phyloP scores from a whole-genome alignment of 768 basidiomycete genomes.

The Suillus discolor region DNA sequence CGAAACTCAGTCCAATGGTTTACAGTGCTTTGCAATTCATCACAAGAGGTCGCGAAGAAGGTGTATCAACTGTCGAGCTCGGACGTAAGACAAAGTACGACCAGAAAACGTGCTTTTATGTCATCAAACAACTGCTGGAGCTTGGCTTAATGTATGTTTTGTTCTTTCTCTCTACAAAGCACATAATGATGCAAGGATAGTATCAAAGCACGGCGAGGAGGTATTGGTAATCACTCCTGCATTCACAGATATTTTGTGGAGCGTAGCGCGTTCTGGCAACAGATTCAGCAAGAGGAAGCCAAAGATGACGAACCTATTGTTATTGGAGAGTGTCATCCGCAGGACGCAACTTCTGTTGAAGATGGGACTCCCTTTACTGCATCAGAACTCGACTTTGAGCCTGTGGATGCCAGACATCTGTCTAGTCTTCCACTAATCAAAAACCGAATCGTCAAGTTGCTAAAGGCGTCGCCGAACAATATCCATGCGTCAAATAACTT shows the following conservation, averaged over 20 bases:
- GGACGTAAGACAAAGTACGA: slow-evolving; percentile 81
- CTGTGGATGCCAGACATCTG: slow-evolving; percentile 77
- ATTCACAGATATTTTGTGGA: slow-evolving; percentile 88
- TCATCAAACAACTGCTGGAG: slow-evolving; percentile 73
- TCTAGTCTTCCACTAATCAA: slow-evolving; percentile 75
- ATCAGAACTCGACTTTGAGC: slow-evolving; percentile 55
- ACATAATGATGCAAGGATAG: slow-evolving; percentile 35
- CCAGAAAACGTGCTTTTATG: slow-evolving; percentile 88
- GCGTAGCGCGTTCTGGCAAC: slow-evolving; percentile 72
- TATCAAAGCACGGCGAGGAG: slow-evolving; percentile 76
- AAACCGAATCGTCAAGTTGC: slow-evolving; percentile 67
- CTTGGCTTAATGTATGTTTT: slow-evolving; percentile 69
- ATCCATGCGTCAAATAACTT: slow-evolving; percentile 78
- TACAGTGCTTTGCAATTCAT: slow-evolving; percentile 84
- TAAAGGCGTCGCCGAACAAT: slow-evolving; percentile 68
- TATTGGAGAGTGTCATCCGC: slow-evolving; percentile 15
- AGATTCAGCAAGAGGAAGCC: slow-evolving; percentile 70
- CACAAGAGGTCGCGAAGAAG: slow-evolving; percentile 76
- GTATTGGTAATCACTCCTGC: slow-evolving; percentile 74
- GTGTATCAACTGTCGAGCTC: slow-evolving; percentile 77
- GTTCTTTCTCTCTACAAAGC: not conserved
- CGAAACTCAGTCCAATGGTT: slow-evolving; percentile 83
- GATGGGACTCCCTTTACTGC: slow-evolving; percentile 22
- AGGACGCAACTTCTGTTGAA: slow-evolving; percentile 17
- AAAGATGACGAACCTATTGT: slow-evolving; percentile 32